These are phyloP conservation scores for Trichophyton schoenleinii DNA, from an alignment of 2,329 filamentous ascomycete species.

Conservation along the genomic window DNA sequence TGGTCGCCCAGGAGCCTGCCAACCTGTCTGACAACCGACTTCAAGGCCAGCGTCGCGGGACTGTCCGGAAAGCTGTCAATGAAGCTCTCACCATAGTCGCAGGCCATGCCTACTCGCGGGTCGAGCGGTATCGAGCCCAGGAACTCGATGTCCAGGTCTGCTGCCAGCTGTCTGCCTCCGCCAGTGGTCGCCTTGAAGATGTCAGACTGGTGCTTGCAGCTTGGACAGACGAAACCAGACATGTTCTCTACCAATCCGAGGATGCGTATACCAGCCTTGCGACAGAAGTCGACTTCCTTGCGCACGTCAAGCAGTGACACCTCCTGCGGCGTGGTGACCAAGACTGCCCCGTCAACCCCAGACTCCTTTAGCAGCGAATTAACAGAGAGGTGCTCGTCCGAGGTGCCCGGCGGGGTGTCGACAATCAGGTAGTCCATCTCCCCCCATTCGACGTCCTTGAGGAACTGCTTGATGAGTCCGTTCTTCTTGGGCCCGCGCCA, in stretches of 20 bases:
- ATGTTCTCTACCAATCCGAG: conserved; percentile 95
- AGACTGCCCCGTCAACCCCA: conserved; percentile 82
- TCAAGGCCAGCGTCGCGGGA: conserved; percentile 73
- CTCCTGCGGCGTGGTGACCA: conserved; percentile 93
- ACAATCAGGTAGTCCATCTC: conserved; percentile 86
- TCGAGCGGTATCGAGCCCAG: conserved; percentile 83
- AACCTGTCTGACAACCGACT: conserved; percentile 63
- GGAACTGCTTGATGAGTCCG: conserved; percentile 90
- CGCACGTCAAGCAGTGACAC: conserved; percentile 82
- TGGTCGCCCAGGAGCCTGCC: conserved; percentile 23
- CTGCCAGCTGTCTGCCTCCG: conserved; percentile 64
- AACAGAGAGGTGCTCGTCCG: conserved; percentile 87
- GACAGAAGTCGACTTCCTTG: conserved; percentile 96
- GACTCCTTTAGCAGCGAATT: conserved; percentile 84
- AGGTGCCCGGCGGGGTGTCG: conserved; percentile 90
- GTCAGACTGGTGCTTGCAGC: conserved; percentile 64
- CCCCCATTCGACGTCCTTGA: conserved; percentile 97
- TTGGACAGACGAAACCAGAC: conserved; percentile 91
- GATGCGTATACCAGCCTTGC: conserved; percentile 80
- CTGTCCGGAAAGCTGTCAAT: conserved; percentile 89
- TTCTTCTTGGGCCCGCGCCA: conserved; percentile 99
- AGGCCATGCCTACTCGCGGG: conserved; percentile 87
- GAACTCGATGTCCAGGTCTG: conserved; percentile 80
- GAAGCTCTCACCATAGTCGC: conserved; percentile 95
- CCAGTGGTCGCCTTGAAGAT: conserved; percentile 90